Percentiles rank a stretch among this genome's conserved stretches.
phyloP scores from a whole-genome alignment of 1,284 basidiomycete species.

The Marasmius sp. region DNA sequence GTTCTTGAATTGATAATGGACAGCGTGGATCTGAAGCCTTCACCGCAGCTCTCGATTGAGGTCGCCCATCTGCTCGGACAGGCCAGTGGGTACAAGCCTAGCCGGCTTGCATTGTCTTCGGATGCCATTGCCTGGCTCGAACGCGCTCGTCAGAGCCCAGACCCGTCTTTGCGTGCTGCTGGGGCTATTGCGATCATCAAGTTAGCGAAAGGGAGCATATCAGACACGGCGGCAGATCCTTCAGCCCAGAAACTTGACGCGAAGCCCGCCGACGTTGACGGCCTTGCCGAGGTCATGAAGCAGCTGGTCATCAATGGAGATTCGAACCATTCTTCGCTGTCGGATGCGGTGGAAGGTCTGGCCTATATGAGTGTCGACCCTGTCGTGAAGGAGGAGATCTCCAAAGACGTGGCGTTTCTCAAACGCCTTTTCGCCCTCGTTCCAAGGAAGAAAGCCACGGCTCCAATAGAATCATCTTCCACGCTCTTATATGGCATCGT shows the following conservation, averaged over 20 bases:
- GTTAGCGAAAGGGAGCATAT: slow-evolving; percentile 56
- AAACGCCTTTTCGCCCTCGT: slow-evolving; percentile 60
- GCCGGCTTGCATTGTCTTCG: slow-evolving; percentile 59
- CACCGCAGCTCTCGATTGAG: slow-evolving; percentile 45
- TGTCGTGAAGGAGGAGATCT: slow-evolving; percentile 63
- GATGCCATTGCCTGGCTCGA: slow-evolving; percentile 65
- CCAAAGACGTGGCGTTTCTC: slow-evolving; percentile 56
- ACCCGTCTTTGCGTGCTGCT: slow-evolving; percentile 53
- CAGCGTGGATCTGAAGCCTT: slow-evolving; percentile 60
- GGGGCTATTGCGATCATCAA: slow-evolving; percentile 80
- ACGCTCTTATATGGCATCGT: slow-evolving; percentile 76
- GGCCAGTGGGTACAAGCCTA: slow-evolving; percentile 70
- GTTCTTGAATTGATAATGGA: slow-evolving; percentile 63
- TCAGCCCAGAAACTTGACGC: slow-evolving; percentile 27
- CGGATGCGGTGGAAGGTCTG: slow-evolving; percentile 79
- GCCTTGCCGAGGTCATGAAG: slow-evolving; percentile 58
- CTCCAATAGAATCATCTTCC: slow-evolving; percentile 34
- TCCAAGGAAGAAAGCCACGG: slow-evolving; percentile 44
- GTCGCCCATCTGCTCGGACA: slow-evolving; percentile 73
- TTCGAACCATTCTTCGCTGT: slow-evolving; percentile 36
- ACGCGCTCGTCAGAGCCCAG: slow-evolving; percentile 45
- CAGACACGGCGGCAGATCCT: slow-evolving; percentile 42
- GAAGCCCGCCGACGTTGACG: slow-evolving; percentile 38
- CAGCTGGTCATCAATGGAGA: slow-evolving; percentile 47
- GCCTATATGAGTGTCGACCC: slow-evolving; percentile 77